Evolutionary conservation across 2,329 filamentous ascomycete species (phyloP).

Genomic region (Colletotrichum costaricense): DNA sequence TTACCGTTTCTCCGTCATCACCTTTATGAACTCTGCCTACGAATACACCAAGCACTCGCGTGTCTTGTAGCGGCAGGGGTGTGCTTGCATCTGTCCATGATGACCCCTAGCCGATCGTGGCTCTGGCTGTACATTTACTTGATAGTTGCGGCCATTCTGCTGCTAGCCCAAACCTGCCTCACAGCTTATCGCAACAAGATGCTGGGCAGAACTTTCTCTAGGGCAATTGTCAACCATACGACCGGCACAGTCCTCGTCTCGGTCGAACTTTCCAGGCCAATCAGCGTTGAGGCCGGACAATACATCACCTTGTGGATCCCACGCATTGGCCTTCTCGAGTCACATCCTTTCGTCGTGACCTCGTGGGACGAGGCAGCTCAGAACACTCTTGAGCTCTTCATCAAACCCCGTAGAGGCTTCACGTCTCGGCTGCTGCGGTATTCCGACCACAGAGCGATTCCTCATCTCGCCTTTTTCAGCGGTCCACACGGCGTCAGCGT

Average conservation of each 20-base stretch:
- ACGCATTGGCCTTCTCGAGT: not conserved
- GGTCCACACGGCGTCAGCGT: not conserved
- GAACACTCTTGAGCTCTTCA: not conserved
- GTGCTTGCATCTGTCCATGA: not conserved
- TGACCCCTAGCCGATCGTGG: not conserved
- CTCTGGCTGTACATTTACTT: not conserved
- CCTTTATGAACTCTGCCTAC: constrained; percentile 1
- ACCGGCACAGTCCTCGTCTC: too few species aligned
- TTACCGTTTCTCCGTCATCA: not conserved
- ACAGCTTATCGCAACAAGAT: not conserved
- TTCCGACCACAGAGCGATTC: not conserved
- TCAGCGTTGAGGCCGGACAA: not conserved
- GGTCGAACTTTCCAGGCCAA: not conserved
- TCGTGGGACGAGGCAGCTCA: too few species aligned
- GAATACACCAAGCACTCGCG: not conserved
- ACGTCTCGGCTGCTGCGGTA: not conserved
- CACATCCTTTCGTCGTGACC: not conserved
- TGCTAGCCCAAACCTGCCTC: not conserved
- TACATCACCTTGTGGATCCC: not conserved
- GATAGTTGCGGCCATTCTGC: not conserved
- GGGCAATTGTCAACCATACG: not conserved
- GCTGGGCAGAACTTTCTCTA: not conserved
- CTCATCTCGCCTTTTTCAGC: not conserved
- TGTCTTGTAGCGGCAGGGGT: not conserved
- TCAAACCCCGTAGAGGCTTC: not conserved